A percentile compares a stretch with the other conserved stretches of the same genome.
These are phyloP conservation scores for Pilaira anomala DNA, from an alignment of 192 early-diverging fungal genomes.

Conservation along the genomic window DNA sequence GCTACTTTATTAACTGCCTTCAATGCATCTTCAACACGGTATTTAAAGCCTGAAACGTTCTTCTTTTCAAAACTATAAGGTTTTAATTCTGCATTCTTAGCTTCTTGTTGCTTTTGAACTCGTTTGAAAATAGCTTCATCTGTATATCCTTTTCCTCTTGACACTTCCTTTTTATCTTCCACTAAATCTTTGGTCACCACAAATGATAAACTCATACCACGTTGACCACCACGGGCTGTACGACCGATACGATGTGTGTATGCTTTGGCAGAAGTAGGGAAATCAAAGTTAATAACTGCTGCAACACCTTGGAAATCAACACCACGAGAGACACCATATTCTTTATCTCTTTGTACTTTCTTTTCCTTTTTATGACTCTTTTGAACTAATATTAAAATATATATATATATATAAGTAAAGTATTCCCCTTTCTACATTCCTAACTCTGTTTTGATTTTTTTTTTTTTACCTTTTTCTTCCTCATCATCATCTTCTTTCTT, in stretches of 20 bases:
- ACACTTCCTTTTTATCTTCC: constrained; percentile 29
- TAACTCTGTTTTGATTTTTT: constrained; percentile 20
- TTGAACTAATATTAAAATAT: background rate
- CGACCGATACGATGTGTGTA: constrained; percentile 95
- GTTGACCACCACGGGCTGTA: constrained; percentile 87
- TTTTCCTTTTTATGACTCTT: constrained; percentile 49
- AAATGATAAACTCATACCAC: constrained; percentile 88
- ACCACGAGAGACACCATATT: constrained; percentile 95
- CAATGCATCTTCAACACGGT: constrained; percentile 86
- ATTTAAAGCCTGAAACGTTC: constrained; percentile 88
- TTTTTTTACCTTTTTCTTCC: constrained; percentile 23
- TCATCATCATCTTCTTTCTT: constrained; percentile 24
- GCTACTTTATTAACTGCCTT: constrained; percentile 68
- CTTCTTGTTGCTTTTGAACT: constrained; percentile 67
- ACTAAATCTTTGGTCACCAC: constrained; percentile 57
- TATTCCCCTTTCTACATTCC: no score
- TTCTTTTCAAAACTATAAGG: constrained; percentile 88
- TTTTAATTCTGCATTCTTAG: constrained; percentile 49
- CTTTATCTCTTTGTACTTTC: constrained; percentile 63
- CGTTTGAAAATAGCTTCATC: constrained; percentile 74
- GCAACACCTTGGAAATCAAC: constrained; percentile 93
- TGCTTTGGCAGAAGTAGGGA: constrained; percentile 77
- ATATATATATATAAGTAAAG: background rate
- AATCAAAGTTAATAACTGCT: constrained; percentile 97
- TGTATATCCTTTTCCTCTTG: constrained; percentile 32